Evolutionary conservation across 192 early-diverging fungal species (phyloP), one percentile per base, ranked within the genome.

Genomic region (Coemansia aciculifera): DNA sequence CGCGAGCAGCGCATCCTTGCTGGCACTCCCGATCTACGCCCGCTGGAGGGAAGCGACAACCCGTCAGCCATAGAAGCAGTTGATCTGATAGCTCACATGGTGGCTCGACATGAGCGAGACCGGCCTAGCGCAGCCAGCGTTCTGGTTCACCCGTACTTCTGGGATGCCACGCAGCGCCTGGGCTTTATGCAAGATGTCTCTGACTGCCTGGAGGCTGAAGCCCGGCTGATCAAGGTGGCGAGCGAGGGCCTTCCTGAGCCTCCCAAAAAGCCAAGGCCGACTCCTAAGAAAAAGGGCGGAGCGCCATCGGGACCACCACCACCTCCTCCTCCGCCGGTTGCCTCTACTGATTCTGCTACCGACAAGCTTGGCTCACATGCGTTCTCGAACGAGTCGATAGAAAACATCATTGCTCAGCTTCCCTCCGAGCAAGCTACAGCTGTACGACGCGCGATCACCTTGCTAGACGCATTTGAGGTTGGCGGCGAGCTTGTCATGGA

Each of bases 91-190:
- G 85, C 87, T 29, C 85, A 90, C 31, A 99, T 98, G 96, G 89
- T 99, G 67, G 77, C 86, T 3, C 85, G 86, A 29, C 84, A 94
- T 40, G 89, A 90, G 17, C 83, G 80, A 29, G 91, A 92, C 63
- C 94, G 95, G 43, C 96, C 94, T 3, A 88, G 87, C 40, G 88
- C 95, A 0, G 84, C 85, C 49, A 79, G 75, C 31, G 86, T 97
- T 10, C 86, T 99, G 67, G 76, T 85, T 10, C 97, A 99, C 73
- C 97, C 97, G 19, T 99, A 90, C 79, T 99, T 99, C 69, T 99
- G 97, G 97, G 86, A 89, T 13, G 75, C 93, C 1, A 76, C 91
- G 43, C 87, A 93, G 77, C 89, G 94, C 11, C 80, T 99, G 59
- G 83, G 84, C 59, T 99, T 98, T 76, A 68, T 99, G 72, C 93